phyloP scores from a whole-genome alignment of 163 green algal species.

The Chlamydomonas reinhardtii region DNA sequence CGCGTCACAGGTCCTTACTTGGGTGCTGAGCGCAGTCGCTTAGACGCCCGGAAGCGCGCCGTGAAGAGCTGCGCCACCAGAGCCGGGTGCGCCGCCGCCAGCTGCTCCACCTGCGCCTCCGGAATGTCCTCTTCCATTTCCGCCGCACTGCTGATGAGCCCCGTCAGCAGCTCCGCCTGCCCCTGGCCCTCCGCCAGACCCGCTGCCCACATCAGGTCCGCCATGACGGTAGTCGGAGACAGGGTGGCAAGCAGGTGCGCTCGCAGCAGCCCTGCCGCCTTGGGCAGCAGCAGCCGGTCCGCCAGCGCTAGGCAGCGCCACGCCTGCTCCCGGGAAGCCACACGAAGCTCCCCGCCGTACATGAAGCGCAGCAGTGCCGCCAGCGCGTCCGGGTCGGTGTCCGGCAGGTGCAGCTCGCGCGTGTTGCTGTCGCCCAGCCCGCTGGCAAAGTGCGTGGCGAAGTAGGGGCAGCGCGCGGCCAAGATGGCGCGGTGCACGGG shows the following conservation, averaged over 20 bases:
- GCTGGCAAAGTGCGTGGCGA: constrained; percentile 6
- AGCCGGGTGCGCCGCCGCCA: too few species aligned
- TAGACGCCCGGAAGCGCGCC: too few species aligned
- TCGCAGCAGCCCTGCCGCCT: background rate
- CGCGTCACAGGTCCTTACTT: too few species aligned
- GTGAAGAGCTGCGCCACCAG: too few species aligned
- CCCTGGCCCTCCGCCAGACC: background rate
- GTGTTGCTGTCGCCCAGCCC: background rate
- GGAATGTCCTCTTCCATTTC: too few species aligned
- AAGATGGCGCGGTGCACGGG: background rate
- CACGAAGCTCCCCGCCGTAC: background rate
- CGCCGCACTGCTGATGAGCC: background rate
- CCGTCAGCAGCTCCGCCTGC: background rate
- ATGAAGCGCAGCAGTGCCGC: background rate
- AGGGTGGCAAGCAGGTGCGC: background rate
- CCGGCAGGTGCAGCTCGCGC: background rate
- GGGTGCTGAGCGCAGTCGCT: too few species aligned
- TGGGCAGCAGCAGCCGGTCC: constrained; percentile 2
- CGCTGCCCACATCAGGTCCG: background rate
- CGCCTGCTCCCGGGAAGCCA: background rate
- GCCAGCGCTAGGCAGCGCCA: background rate
- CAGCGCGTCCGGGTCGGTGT: constrained; percentile 5
- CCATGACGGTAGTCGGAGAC: background rate
- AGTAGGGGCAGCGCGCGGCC: constrained; percentile 7
- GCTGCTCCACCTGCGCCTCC: too few species aligned